These are phyloP conservation scores for Amaranthus palmeri DNA, from an alignment of 148 eudicot species.

Conservation along the genomic window DNA sequence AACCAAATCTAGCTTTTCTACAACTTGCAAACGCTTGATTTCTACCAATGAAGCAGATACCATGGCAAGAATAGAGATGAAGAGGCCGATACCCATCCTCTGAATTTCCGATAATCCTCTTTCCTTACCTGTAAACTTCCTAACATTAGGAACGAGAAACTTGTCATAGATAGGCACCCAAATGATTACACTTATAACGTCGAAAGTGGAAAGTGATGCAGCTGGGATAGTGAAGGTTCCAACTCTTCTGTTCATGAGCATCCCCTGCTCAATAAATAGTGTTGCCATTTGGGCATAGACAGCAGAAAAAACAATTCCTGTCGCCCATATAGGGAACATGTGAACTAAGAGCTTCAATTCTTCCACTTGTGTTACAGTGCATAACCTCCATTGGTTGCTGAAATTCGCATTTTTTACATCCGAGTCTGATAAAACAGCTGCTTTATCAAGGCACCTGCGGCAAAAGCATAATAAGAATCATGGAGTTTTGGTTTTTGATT, in stretches of 20 bases:
- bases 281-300: conserved; percentile 65
- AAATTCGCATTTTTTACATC: conserved; percentile 13
- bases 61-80: conserved; percentile 70
- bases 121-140: conserved; percentile 52
- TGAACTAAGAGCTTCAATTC: conserved; percentile 59
- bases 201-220: conserved; percentile 61
- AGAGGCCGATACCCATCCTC: conserved; percentile 68
- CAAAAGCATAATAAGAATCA: not conserved
- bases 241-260: conserved; percentile 33
- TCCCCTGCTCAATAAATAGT: conserved; percentile 56
- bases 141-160: conserved; percentile 44
- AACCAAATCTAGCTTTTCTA: conserved; percentile 22
- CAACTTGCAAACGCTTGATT: conserved; percentile 28
- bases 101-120: conserved; percentile 67
- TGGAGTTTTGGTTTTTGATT: not conserved
- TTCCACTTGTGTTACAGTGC: conserved; percentile 70
- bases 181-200: conserved; percentile 54
- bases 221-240: conserved; percentile 54
- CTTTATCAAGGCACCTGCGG: conserved; percentile 64
- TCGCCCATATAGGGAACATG: conserved; percentile 65
- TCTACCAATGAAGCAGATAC: conserved; percentile 55
- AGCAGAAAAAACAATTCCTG: conserved; percentile 47
- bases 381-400: conserved; percentile 44
- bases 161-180: conserved; percentile 69
- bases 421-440: conserved; percentile 36